Evolutionary conservation across 371 early-diverging fungal genomes (phyloP).

Genomic region (Mortierella sp.): DNA sequence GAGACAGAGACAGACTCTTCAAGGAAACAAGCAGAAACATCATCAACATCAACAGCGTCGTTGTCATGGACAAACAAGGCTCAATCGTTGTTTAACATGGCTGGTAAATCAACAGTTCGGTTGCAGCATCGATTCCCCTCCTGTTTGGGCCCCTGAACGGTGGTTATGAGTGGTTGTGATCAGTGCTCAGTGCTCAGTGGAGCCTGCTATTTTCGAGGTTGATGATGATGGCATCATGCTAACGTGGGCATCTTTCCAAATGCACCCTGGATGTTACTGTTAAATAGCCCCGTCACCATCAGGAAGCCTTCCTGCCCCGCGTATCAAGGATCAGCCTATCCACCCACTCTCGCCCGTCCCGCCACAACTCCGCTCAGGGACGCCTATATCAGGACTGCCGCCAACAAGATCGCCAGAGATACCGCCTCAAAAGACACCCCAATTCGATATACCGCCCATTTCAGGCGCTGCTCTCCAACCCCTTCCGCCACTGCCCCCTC

Average conservation of each 20-base stretch:
- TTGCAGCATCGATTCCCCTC: background rate
- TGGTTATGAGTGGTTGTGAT: too few relatives aligned
- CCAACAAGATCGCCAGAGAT: slow-evolving; percentile 37
- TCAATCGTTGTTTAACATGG: slow-evolving; percentile 30
- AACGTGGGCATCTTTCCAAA: background rate
- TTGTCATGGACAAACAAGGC: slow-evolving; percentile 14
- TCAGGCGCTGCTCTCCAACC: slow-evolving; percentile 28
- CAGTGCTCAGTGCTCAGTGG: too few relatives aligned
- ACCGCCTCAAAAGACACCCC: slow-evolving; percentile 7
- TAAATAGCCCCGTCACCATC: slow-evolving; percentile 16
- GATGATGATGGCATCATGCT: background rate
- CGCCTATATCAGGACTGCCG: slow-evolving; percentile 23
- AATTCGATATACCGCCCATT: slow-evolving; percentile 9
- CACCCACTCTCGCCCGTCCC: slow-evolving; percentile 37
- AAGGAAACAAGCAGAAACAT: background rate
- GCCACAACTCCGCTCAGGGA: slow-evolving; percentile 21
- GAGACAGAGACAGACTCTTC: slow-evolving; percentile 13
- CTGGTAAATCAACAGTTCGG: slow-evolving; percentile 13
- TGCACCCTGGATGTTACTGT: slow-evolving; percentile 2
- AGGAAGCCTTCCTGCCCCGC: too few relatives aligned
- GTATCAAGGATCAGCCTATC: slow-evolving; percentile 15
- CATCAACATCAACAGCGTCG: background rate
- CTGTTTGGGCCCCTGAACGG: too few relatives aligned
- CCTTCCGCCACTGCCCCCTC: slow-evolving; percentile 36
- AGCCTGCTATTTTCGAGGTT: too few relatives aligned